phyloP scores from a whole-genome alignment of 345 rosid genomes.

The Acer negundo region DNA sequence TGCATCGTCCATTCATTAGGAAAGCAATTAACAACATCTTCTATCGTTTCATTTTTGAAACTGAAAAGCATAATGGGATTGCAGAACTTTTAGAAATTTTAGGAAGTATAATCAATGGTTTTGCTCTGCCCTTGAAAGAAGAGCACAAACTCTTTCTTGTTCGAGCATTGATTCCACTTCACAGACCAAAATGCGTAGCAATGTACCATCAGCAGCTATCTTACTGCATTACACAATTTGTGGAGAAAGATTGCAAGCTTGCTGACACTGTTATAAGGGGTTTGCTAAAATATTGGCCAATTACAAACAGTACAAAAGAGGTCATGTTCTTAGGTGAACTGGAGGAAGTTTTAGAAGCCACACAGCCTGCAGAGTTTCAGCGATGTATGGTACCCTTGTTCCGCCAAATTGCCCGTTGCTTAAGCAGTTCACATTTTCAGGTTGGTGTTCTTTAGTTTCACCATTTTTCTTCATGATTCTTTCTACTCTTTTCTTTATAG shows the following conservation, averaged over 20 bases:
- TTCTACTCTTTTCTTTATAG: neutral
- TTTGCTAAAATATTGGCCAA: slow-evolving; percentile 80
- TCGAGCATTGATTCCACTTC: slow-evolving; percentile 82
- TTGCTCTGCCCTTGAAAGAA: slow-evolving; percentile 83
- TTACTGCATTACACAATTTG: slow-evolving; percentile 83
- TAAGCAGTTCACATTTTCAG: slow-evolving; percentile 89
- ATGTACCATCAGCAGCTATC: slow-evolving; percentile 83
- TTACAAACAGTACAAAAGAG: slow-evolving; percentile 87
- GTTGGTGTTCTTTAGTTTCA: slow-evolving; percentile 32
- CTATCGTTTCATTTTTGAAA: slow-evolving; percentile 78
- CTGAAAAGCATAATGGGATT: slow-evolving; percentile 84
- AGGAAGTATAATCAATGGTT: slow-evolving; percentile 91
- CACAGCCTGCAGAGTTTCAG: slow-evolving; percentile 82
- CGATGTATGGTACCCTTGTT: slow-evolving; percentile 87
- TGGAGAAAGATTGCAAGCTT: slow-evolving; percentile 86
- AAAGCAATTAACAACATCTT: slow-evolving; percentile 81
- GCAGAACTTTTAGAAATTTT: slow-evolving; percentile 79
- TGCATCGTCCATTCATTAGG: slow-evolving; percentile 82
- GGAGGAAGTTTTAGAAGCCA: slow-evolving; percentile 90
- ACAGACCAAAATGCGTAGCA: slow-evolving; percentile 73
- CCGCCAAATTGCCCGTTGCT: slow-evolving; percentile 67
- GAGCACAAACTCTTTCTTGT: slow-evolving; percentile 92
- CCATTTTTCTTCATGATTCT: slow-evolving; percentile 11
- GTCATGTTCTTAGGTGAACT: slow-evolving; percentile 84
- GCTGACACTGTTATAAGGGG: slow-evolving; percentile 82